phyloP scores from a whole-genome alignment of 768 basidiomycete species.

The Rhizopogon vesiculosus region DNA sequence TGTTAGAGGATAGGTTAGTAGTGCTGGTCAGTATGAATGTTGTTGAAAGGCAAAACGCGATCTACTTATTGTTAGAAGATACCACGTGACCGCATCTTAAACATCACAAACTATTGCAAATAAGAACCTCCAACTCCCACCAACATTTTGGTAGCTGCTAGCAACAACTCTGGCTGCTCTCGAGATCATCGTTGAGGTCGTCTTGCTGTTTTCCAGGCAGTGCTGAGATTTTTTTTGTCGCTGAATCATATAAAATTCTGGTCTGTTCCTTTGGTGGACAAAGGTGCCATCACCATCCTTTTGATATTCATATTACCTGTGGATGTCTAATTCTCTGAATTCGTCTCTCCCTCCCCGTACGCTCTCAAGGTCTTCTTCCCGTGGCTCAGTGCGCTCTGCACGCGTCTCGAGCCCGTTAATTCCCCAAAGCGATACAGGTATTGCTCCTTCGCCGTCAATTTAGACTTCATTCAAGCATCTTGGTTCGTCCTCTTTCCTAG shows the following conservation, averaged over 20 bases:
- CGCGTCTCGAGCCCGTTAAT: slow-evolving; percentile 52
- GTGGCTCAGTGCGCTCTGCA: slow-evolving; percentile 40
- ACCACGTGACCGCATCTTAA: slow-evolving; percentile 25
- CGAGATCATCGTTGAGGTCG: neutral
- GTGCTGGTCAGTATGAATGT: neutral
- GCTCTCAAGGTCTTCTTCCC: slow-evolving; percentile 44
- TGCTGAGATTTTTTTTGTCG: neutral
- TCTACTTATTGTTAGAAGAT: neutral
- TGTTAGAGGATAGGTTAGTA: slow-evolving; percentile 10
- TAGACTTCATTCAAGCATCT: slow-evolving; percentile 15
- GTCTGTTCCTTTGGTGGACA: slow-evolving; percentile 9
- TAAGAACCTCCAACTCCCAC: slow-evolving; percentile 5
- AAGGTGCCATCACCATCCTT: slow-evolving; percentile 22
- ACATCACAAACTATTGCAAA: slow-evolving; percentile 17
- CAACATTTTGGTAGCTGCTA: neutral
- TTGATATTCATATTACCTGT: slow-evolving; percentile 12
- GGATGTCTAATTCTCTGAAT: slow-evolving; percentile 30
- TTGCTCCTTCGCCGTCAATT: slow-evolving; percentile 22
- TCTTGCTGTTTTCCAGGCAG: neutral
- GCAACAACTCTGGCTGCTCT: neutral
- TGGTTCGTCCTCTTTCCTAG: slow-evolving; percentile 37
- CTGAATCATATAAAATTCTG: neutral
- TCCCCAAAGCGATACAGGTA: slow-evolving; percentile 65
- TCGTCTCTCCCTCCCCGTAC: slow-evolving; percentile 31
- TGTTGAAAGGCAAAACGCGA: neutral